Evolutionary conservation across 2,329 filamentous ascomycete species (phyloP).

Genomic region (Ophiostoma quercus): DNA sequence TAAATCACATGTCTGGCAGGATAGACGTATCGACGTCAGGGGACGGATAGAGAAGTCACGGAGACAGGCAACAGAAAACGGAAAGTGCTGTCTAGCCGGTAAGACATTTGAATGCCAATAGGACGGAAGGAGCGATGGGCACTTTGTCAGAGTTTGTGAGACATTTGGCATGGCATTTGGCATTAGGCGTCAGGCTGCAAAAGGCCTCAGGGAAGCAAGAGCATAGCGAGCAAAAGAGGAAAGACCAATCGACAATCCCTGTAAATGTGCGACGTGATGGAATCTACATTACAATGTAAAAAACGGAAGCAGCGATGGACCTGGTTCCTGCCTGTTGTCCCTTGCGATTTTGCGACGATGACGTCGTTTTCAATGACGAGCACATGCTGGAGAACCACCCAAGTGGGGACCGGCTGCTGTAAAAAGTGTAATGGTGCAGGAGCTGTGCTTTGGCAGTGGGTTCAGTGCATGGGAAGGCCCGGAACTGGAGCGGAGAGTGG

Average conservation of each 20-base stretch:
- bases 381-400: background rate
- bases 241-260: background rate
- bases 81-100: background rate
- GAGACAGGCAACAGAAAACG: background rate
- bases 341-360: background rate
- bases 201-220: background rate
- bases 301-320: background rate
- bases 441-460: background rate
- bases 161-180: background rate
- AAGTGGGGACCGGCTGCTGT: background rate
- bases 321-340: background rate
- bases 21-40: background rate
- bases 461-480: background rate
- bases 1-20: background rate
- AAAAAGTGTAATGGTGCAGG: background rate
- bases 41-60: background rate
- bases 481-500: too few species aligned
- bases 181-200: background rate
- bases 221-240: background rate
- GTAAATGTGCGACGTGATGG: background rate
- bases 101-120: background rate
- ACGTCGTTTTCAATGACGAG: constrained; percentile 4
- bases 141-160: constrained; percentile 6
- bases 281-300: background rate
- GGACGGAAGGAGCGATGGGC: constrained; percentile 4